Evolutionary conservation across 768 basidiomycete genomes (phyloP), one percentile per base, ranked within the genome.

Genomic region (Gymnopilus dilepis): DNA sequence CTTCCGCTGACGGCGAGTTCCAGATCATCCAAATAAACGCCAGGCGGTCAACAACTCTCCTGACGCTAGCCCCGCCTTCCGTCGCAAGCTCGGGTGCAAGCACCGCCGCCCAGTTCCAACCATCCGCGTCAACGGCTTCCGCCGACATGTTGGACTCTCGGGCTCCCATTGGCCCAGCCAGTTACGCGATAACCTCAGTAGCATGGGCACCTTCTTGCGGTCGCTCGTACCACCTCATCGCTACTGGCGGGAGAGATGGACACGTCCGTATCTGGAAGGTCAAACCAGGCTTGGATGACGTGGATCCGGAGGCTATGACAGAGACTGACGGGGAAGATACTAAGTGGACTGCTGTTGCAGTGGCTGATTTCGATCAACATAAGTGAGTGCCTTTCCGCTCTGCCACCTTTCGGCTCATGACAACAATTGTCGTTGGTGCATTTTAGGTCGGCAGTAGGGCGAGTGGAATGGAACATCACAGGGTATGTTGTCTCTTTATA

Each of bases 151-250:
- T 61, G 28, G 42, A 50, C 41, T 26, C 61, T 52, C 6, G 67
- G 34, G 58, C 71, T 30, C 78, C 77, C 31, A 63, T 75, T 28
- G 77, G 78, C 34, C 58, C 61, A 5, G 75, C 81, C 13, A 78
- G 83, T 3, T 86, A 80, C 40, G 85, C 96, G 2, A 84, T 97
- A 52, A 92, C 91, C 0, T 88, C 90, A 30, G 85, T 99, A 34
- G 81, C 95, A 15, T 99, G 96, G 96, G 95, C 97, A 0, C 93
- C 97, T 0, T 90, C 90, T 0, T 97, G 94, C 61, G 97, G 97
- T 6, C 84, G 97, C 26, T 92, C 92, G 0, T 97, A 95, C 74
- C 97, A 99, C 69, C 89, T 98, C 38, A 83, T 99, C 61, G 97
- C 97, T 1, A 93, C 94, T 0, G 97, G 95, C 15, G 81, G 87